Evolutionary conservation across 768 basidiomycete genomes (phyloP), one percentile per base, ranked within the genome.

Genomic region (Mycena amicta): DNA sequence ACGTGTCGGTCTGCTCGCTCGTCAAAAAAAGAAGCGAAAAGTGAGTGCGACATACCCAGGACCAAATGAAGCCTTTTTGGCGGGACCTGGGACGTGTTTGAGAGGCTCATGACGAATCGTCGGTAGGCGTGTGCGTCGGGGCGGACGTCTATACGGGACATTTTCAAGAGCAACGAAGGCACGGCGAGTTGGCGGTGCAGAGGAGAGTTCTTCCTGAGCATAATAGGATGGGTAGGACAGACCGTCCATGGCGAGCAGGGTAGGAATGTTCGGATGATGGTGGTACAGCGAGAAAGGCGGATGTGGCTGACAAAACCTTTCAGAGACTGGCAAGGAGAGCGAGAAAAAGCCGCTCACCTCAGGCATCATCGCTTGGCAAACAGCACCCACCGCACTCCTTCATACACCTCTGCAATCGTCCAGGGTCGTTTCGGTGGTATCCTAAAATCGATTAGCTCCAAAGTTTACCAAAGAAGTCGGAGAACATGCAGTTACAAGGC

Each of bases 381-480:
- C 16, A 80, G 13, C 20, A 74, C 50, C 80, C 80, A 81, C 50
- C 65, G 71, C 20, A 80, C 47, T 6, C 72, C 72, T 60, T 81
- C 80, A 46, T 74, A 80, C 16, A 75, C 18, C 22, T 63, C 68
- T 1, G 57, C 51, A 8, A 74, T 20, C 30, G 64, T 63, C 30
- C 49, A 50, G 4, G 39, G 20, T 45, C 20, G 18, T 20, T 49
- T 58, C 20, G 2, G 37, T n/a, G n/a, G 37, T 4, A 16, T 46
- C 40, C 30, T 33, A 13, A 16, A 4, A 41, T 26, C 23, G 39
- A 28, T 45, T 27, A 50, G 31, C 31, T 41, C 56, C 27, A 31
- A 51, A 8, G 22, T 45, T 6, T 15, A 6, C 12, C 11, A 29
- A 45, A 54, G 33, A 50, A 40, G 26, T 54, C 26, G 30, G 18